Conservation (phyloP, 768 basidiomycete species). For the Kwoniella sp. region DNA sequence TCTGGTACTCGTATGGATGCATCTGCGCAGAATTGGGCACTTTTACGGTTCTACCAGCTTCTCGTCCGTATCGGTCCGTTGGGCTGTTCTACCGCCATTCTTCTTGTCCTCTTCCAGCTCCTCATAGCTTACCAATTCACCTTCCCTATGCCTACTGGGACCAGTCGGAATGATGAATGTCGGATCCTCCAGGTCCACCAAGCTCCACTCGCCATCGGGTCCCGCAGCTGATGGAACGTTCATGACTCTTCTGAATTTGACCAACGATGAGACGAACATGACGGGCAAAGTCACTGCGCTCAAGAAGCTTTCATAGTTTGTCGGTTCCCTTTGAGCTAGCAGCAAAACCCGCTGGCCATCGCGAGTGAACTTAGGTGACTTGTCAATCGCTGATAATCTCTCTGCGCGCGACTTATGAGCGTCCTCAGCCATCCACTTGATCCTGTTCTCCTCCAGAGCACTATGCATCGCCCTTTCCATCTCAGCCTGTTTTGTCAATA, state of each 20-base stretch:
- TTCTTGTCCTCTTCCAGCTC: slow-evolving; percentile 4
- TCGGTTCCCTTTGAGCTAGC: neutral
- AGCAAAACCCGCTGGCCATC: neutral
- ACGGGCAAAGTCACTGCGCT: neutral
- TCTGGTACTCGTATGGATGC: no score
- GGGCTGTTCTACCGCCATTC: neutral
- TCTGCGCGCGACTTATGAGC: neutral
- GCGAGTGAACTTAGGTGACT: neutral
- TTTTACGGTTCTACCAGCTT: neutral
- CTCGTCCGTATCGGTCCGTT: neutral
- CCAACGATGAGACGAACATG: neutral
- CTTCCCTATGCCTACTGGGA: neutral
- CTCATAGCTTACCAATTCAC: neutral
- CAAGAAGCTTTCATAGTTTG: neutral
- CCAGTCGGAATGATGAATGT: slow-evolving; percentile 5
- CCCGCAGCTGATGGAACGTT: neutral
- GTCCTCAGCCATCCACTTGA: neutral
- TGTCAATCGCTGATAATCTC: neutral
- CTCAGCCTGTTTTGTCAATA: neutral
- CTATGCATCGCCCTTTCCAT: neutral
- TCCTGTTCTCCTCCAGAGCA: neutral
- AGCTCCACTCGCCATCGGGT: neutral
- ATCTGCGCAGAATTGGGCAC: neutral
- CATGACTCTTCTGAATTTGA: neutral
- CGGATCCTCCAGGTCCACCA: neutral